A percentile compares a stretch with the other conserved stretches of the same genome.
phyloP scores from a whole-genome alignment of 495 filamentous ascomycete species.

The Aspergillus mulundensis region DNA sequence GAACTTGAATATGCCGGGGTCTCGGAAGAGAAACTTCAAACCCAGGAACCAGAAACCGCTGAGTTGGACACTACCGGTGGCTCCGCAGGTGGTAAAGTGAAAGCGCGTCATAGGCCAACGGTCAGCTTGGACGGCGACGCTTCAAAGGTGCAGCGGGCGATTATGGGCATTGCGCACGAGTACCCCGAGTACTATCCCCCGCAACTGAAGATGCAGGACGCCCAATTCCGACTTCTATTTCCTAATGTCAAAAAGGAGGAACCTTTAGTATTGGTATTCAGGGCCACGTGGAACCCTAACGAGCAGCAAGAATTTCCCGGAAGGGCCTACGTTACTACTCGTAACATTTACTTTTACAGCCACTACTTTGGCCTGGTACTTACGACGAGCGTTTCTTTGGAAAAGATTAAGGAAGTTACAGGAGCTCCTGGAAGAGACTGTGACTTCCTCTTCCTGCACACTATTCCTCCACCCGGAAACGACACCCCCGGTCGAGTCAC shows the following conservation, averaged over 20 bases:
- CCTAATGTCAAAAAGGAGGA: constrained; percentile 70
- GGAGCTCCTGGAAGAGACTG: constrained; percentile 85
- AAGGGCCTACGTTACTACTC: constrained; percentile 79
- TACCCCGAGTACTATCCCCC: constrained; percentile 82
- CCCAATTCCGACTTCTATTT: constrained; percentile 89
- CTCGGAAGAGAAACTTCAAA: constrained; percentile 33
- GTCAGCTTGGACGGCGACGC: constrained; percentile 67
- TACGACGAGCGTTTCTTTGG: constrained; percentile 67
- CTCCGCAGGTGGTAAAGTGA: constrained; percentile 7
- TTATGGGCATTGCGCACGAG: constrained; percentile 44
- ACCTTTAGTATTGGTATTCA: constrained; percentile 74
- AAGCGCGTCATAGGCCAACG: constrained; percentile 66
- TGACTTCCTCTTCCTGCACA: constrained; percentile 88
- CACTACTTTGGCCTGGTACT: constrained; percentile 89
- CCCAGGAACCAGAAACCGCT: constrained; percentile 26
- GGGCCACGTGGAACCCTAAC: constrained; percentile 70
- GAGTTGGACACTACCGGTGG: constrained; percentile 18
- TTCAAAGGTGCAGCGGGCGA: constrained; percentile 39
- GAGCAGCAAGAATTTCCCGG: constrained; percentile 81
- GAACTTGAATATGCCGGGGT: constrained; percentile 52
- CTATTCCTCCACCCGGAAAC: constrained; percentile 58
- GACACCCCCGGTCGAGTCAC: constrained; percentile 68
- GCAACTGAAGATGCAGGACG: constrained; percentile 80
- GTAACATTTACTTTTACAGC: constrained; percentile 91
- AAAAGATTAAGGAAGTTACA: constrained; percentile 81